These are phyloP conservation scores for Penicillium canariense DNA, from an alignment of 495 filamentous ascomycete genomes.

Conservation along the genomic window DNA sequence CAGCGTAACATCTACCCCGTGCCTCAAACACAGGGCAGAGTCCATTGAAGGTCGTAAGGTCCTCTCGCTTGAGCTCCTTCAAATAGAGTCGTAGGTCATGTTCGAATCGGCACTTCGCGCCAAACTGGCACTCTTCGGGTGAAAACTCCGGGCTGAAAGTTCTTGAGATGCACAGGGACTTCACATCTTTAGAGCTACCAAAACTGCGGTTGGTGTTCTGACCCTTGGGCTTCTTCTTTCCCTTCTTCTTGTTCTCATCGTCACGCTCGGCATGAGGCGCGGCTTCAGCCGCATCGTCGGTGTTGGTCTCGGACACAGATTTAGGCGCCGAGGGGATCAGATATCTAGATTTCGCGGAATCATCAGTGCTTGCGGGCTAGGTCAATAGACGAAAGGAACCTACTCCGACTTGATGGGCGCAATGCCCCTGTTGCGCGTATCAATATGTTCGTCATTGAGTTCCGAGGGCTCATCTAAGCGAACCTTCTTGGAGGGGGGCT, in stretches of 20 bases:
- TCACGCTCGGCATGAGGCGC: conserved; percentile 43
- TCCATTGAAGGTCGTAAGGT: conserved; percentile 70
- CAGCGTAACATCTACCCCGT: conserved; percentile 70
- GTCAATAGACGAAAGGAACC: conserved; percentile 21
- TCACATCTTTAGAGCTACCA: conserved; percentile 71
- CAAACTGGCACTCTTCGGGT: conserved; percentile 67
- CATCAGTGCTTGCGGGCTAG: neutral
- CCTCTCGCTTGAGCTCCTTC: conserved; percentile 73
- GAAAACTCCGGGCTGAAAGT: conserved; percentile 70
- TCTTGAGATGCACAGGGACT: conserved; percentile 73
- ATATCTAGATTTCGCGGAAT: conserved; percentile 46
- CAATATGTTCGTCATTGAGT: conserved; percentile 26
- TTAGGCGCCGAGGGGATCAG: conserved; percentile 42
- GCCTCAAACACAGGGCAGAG: conserved; percentile 78
- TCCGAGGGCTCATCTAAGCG: conserved; percentile 47
- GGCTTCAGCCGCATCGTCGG: conserved; percentile 71
- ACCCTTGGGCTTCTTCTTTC: conserved; percentile 67
- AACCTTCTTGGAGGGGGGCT: conserved; percentile 57
- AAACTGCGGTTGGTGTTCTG: conserved; percentile 89
- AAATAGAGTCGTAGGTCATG: conserved; percentile 86
- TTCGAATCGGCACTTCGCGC: conserved; percentile 70
- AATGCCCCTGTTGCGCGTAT: conserved; percentile 61
- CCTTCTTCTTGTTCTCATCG: conserved; percentile 47
- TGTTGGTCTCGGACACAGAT: conserved; percentile 22
- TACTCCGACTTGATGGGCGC: conserved; percentile 86